These are phyloP conservation scores for Candida patagonica DNA, from an alignment of 805 yeast species.

Conservation along the genomic window DNA sequence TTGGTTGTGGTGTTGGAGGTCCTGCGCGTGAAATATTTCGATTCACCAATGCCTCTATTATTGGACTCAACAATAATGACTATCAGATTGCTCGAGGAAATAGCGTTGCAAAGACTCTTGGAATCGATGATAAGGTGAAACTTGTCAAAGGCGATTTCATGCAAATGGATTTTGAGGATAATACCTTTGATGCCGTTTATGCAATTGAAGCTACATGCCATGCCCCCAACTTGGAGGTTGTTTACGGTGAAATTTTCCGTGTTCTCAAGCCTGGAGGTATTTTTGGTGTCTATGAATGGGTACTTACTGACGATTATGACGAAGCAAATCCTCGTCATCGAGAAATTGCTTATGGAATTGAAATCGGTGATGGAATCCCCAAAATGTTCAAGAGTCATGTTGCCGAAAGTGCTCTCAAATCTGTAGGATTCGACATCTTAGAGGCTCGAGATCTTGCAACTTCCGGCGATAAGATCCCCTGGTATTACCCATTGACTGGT, in stretches of 20 bases:
- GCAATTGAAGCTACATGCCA: slow-evolving; percentile 99
- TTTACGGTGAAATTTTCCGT: slow-evolving; percentile 86
- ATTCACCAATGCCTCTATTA: slow-evolving; percentile 77
- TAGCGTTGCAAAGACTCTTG: slow-evolving; percentile 58
- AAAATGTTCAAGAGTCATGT: slow-evolving; percentile 83
- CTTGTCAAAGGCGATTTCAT: slow-evolving; percentile 97
- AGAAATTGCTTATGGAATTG: slow-evolving; percentile 92
- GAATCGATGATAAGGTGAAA: slow-evolving; percentile 62
- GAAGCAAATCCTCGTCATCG: slow-evolving; percentile 82
- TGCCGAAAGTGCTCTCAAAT: slow-evolving; percentile 77
- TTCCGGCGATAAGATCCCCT: slow-evolving; percentile 74
- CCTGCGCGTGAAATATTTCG: slow-evolving; percentile 95
- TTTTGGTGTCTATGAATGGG: slow-evolving; percentile 99
- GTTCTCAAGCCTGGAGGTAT: slow-evolving; percentile 96
- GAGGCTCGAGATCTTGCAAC: slow-evolving; percentile 78
- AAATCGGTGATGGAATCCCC: slow-evolving; percentile 98
- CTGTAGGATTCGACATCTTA: slow-evolving; percentile 79
- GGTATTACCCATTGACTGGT: slow-evolving; percentile 97
- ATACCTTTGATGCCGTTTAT: slow-evolving; percentile 89
- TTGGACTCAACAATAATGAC: slow-evolving; percentile 94
- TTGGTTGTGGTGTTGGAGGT: slow-evolving; percentile 99
- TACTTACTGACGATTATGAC: slow-evolving; percentile 90
- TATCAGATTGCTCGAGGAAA: slow-evolving; percentile 88
- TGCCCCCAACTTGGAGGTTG: slow-evolving; percentile 95
- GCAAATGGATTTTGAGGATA: slow-evolving; percentile 95